Evolutionary conservation across 306 rosid genomes (phyloP).

Genomic region (Ceratonia siliqua): DNA sequence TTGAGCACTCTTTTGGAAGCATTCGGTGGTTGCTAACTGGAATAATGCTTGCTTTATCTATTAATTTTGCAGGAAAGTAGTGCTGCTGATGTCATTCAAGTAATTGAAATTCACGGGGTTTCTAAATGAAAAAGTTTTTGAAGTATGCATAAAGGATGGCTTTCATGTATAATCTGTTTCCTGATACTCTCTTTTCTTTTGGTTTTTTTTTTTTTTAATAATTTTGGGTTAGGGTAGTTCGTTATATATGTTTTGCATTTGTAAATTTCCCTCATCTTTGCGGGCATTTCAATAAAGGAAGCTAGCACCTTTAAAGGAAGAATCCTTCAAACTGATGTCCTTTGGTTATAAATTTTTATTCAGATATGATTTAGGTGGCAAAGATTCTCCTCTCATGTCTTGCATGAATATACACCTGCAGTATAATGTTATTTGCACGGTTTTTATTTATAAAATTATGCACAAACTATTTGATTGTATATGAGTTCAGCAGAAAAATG

Average conservation of each 20-base stretch:
- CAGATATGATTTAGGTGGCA: too few species aligned
- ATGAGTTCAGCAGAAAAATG: too few species aligned
- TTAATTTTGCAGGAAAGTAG: constrained; percentile 40
- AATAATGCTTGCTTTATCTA: constrained; percentile 37
- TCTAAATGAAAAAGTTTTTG: constrained; percentile 26
- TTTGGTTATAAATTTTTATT: too few species aligned
- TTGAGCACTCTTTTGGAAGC: constrained; percentile 15
- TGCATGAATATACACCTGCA: too few species aligned
- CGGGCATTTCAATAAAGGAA: constrained; percentile 49
- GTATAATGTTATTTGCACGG: too few species aligned
- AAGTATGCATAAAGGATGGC: constrained; percentile 30
- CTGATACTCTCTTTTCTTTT: too few species aligned
- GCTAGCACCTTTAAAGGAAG: constrained; percentile 42
- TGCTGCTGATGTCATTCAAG: constrained; percentile 49
- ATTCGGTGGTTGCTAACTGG: constrained; percentile 35
- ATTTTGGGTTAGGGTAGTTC: constrained; percentile 40
- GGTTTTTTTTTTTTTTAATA: background rate
- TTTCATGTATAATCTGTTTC: constrained; percentile 52
- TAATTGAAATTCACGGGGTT: constrained; percentile 29
- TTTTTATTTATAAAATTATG: too few species aligned
- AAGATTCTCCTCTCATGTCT: too few species aligned
- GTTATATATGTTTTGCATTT: constrained; percentile 30
- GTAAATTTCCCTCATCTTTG: constrained; percentile 40
- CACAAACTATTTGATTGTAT: too few species aligned
- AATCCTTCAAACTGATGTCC: background rate